Evolutionary conservation across 192 early-diverging fungal species (phyloP).

Genomic region (Coemansia reversa): DNA sequence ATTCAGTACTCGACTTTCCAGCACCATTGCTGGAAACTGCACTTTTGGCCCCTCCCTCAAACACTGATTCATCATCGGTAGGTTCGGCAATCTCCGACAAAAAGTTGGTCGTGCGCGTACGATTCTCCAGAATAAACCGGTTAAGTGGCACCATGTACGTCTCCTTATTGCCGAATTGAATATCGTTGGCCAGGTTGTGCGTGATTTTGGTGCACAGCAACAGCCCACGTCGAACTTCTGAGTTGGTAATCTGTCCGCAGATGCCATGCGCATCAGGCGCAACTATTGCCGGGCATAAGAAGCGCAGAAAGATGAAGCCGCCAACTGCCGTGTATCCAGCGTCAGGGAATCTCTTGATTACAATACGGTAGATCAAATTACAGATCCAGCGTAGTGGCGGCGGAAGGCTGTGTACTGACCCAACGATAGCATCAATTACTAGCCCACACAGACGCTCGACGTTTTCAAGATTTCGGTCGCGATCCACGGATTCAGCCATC

Average conservation of each 20-base stretch:
- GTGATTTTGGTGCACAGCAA: slow-evolving; percentile 93
- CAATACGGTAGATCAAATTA: slow-evolving; percentile 72
- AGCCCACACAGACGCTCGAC: slow-evolving; percentile 70
- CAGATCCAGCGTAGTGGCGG: slow-evolving; percentile 76
- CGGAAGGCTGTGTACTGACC: slow-evolving; percentile 70
- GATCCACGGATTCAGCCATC: slow-evolving; percentile 65
- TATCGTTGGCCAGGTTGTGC: slow-evolving; percentile 94
- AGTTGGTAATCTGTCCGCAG: slow-evolving; percentile 60
- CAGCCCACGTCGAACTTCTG: slow-evolving; percentile 81
- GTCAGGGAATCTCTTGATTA: slow-evolving; percentile 79
- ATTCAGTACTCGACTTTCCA: slow-evolving; percentile 36
- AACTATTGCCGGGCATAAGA: slow-evolving; percentile 94
- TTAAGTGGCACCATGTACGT: slow-evolving; percentile 92
- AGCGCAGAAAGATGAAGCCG: slow-evolving; percentile 92
- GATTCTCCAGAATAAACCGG: slow-evolving; percentile 81
- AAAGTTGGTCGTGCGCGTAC: slow-evolving; percentile 75
- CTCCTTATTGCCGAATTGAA: slow-evolving; percentile 94
- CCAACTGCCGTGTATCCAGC: slow-evolving; percentile 86
- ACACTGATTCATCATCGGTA: slow-evolving; percentile 48
- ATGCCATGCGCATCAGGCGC: slow-evolving; percentile 84
- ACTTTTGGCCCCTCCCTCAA: slow-evolving; percentile 42
- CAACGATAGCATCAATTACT: slow-evolving; percentile 83
- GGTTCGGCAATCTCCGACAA: slow-evolving; percentile 73
- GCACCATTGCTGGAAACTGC: slow-evolving; percentile 37
- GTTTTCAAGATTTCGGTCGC: slow-evolving; percentile 74